Evolutionary conservation across 2,329 filamentous ascomycete genomes (phyloP).

Genomic region (Alternaria gansuensis): DNA sequence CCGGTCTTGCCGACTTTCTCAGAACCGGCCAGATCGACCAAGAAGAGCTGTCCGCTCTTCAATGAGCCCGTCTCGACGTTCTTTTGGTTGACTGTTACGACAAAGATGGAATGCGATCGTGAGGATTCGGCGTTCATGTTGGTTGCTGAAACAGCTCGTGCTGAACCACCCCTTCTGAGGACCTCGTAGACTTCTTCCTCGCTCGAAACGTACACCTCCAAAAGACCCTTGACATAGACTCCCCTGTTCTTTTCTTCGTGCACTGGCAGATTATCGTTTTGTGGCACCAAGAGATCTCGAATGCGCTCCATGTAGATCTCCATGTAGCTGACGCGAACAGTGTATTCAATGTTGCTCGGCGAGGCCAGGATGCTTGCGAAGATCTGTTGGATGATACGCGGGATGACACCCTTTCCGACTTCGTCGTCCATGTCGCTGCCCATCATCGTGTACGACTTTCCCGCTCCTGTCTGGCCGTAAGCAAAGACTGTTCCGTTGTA

Average conservation of each 20-base stretch:
- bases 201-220: conserved; percentile 95
- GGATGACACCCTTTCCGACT: conserved; percentile 89
- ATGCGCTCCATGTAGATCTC: conserved; percentile 99
- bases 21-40: conserved; percentile 97
- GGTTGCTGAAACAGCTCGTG: conserved; percentile 90
- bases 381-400: conserved; percentile 96
- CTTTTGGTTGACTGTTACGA: conserved; percentile 96
- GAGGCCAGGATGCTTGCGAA: conserved; percentile 94
- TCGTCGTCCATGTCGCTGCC: conserved; percentile 92
- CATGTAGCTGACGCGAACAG: conserved; percentile 98
- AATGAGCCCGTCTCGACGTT: conserved; percentile 95
- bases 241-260: conserved; percentile 97
- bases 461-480: conserved; percentile 96
- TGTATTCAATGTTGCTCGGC: conserved; percentile 94
- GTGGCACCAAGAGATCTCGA: conserved; percentile 87
- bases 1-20: conserved; percentile 99
- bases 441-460: conserved; percentile 99
- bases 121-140: conserved; percentile 99
- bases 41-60: conserved; percentile 94
- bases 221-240: conserved; percentile 93
- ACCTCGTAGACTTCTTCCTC: conserved; percentile 97
- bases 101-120: conserved; percentile 97
- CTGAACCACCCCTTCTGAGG: conserved; percentile 89
- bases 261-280: conserved; percentile 96
- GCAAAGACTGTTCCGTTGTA: conserved; percentile 99